Conservation (phyloP, 1,139 yeast species). For the Geotrichum reessii region DNA sequence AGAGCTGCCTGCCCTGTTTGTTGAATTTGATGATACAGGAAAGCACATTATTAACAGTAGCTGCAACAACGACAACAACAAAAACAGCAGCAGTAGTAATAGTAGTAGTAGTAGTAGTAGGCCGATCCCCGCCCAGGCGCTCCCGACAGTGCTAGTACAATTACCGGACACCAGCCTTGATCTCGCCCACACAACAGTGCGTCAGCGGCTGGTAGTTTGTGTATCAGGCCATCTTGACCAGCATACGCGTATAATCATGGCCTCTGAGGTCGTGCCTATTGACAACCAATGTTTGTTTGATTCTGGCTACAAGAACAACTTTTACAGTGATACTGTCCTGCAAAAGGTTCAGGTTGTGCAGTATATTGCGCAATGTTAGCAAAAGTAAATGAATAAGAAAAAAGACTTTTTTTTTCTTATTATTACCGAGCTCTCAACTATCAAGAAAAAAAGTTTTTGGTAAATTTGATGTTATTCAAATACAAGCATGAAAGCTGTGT, state of each 20-base stretch:
- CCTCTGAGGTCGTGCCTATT: background rate
- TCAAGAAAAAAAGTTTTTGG: background rate
- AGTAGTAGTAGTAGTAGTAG: background rate
- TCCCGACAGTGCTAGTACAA: background rate
- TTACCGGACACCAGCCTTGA: background rate
- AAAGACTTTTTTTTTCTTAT: background rate
- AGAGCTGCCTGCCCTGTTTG: conserved; percentile 16
- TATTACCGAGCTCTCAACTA: background rate
- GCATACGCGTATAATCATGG: background rate
- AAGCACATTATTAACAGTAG: background rate
- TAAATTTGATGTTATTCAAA: no score
- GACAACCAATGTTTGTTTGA: conserved; percentile 8
- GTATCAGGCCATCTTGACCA: conserved; percentile 5
- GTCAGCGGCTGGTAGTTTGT: conserved; percentile 7
- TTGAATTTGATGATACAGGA: background rate
- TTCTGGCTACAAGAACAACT: conserved; percentile 10
- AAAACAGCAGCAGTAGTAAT: background rate
- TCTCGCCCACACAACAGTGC: background rate
- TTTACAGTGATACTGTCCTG: conserved; percentile 17
- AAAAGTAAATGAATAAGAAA: no score
- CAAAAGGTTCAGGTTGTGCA: conserved; percentile 10
- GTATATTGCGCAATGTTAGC: conserved; percentile 7
- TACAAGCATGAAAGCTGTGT: no score
- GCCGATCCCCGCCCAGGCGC: background rate
- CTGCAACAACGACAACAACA: background rate